These are phyloP conservation scores for Yamadazyma atmosphaerica DNA, from an alignment of 1,139 yeast species.

Conservation along the genomic window DNA sequence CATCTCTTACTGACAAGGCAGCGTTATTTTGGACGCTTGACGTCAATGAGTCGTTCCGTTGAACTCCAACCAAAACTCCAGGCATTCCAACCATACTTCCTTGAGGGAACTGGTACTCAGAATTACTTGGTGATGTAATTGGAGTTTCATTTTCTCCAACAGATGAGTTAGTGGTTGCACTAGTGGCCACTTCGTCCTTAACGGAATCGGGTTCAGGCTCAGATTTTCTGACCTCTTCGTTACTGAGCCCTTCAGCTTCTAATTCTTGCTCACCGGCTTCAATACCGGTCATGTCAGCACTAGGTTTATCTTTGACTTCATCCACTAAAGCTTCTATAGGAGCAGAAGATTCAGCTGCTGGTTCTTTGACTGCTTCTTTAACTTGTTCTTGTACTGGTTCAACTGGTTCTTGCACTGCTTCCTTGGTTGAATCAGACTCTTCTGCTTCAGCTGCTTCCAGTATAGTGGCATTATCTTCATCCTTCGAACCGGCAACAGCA, in stretches of 20 bases:
- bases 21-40: conserved; percentile 93
- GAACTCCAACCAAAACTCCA: conserved; percentile 47
- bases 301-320: conserved; percentile 25
- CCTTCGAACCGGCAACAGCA: conserved; percentile 14
- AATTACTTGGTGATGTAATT: conserved; percentile 55
- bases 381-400: too few relatives aligned
- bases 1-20: conserved; percentile 84
- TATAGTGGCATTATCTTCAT: background rate
- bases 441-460: background rate
- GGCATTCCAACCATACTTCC: conserved; percentile 52
- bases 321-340: conserved; percentile 22
- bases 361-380: background rate
- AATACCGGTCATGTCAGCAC: conserved; percentile 30
- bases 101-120: conserved; percentile 58
- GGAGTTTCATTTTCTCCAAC: conserved; percentile 50
- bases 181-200: conserved; percentile 22
- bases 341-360: background rate
- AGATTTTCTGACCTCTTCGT: background rate
- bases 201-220: conserved; percentile 10
- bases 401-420: conserved; percentile 3
- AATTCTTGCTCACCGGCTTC: conserved; percentile 22
- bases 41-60: conserved; percentile 74
- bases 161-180: conserved; percentile 38
- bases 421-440: background rate
- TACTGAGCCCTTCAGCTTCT: background rate